Evolutionary conservation across 495 filamentous ascomycete genomes (phyloP).

Genomic region (Collariella sp.): DNA sequence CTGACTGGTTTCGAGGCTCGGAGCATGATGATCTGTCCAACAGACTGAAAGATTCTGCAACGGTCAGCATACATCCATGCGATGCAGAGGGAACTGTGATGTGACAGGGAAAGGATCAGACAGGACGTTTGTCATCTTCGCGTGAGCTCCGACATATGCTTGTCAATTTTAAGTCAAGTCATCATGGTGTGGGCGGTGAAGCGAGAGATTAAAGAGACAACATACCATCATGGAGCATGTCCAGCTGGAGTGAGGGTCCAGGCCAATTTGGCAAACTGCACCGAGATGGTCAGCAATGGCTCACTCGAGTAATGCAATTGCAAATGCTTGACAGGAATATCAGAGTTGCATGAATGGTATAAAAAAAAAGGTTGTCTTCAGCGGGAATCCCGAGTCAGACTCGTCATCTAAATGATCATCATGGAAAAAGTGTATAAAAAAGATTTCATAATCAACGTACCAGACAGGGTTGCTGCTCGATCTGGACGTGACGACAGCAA

Average conservation of each 20-base stretch:
- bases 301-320: slow-evolving; percentile 1
- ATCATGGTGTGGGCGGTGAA: slow-evolving; percentile 43
- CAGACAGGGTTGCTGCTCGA: not conserved
- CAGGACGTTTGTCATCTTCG: slow-evolving; percentile 52
- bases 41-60: slow-evolving; percentile 1
- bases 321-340: slow-evolving; percentile 19
- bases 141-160: slow-evolving; percentile 80
- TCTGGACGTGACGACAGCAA: not conserved
- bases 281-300: slow-evolving; percentile 13
- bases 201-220: not conserved
- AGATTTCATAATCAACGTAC: slow-evolving; percentile 11
- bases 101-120: slow-evolving; percentile 32
- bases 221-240: slow-evolving; percentile 11
- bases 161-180: slow-evolving; percentile 62
- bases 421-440: slow-evolving; percentile 25
- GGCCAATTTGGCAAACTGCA: not conserved
- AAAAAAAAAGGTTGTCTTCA: slow-evolving; percentile 62
- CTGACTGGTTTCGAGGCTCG: not conserved
- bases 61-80: slow-evolving; percentile 14
- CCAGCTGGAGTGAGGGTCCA: not conserved
- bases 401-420: slow-evolving; percentile 82
- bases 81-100: slow-evolving; percentile 3
- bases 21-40: not conserved
- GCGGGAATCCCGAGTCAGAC: slow-evolving; percentile 74
- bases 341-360: slow-evolving; percentile 82